A percentile compares a stretch with the other conserved stretches of the same genome.
Evolutionary conservation across 169 alveolate species (phyloP).

Genomic region (Pseudocohnilembus persalinus): DNA sequence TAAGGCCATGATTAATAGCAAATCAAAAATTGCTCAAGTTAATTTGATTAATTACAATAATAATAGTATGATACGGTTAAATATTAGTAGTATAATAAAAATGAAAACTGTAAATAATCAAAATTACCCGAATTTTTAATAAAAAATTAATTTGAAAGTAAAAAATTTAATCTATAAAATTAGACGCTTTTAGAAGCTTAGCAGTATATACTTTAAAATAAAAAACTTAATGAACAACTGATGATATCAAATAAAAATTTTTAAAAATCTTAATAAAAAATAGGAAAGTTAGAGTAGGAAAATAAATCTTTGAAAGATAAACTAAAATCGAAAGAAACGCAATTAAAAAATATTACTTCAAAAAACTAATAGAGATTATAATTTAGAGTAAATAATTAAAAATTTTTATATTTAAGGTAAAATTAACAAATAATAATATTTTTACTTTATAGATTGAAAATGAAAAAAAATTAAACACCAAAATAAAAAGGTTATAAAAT

Average conservation of each 20-base stretch:
- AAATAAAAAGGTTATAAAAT: no score
- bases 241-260: slow-evolving; percentile 6
- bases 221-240: slow-evolving; percentile 10
- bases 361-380: not conserved
- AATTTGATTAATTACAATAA: not conserved
- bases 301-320: slow-evolving; percentile 2
- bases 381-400: not conserved
- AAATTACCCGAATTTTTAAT: not conserved
- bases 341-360: slow-evolving; percentile 5
- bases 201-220: not conserved
- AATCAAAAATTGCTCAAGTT: no score
- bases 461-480: not conserved
- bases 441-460: no score
- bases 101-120: not conserved
- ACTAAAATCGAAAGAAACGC: not conserved
- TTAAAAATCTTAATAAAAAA: slow-evolving; percentile 1
- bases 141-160: not conserved
- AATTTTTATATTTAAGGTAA: not conserved
- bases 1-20: no score
- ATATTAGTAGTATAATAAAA: not conserved
- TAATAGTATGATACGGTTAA: not conserved
- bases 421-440: not conserved
- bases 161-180: not conserved
- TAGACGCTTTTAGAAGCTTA: not conserved
- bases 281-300: not conserved